These are phyloP conservation scores for Termitomyces sp. DNA, from an alignment of 768 basidiomycete genomes.

Conservation along the genomic window DNA sequence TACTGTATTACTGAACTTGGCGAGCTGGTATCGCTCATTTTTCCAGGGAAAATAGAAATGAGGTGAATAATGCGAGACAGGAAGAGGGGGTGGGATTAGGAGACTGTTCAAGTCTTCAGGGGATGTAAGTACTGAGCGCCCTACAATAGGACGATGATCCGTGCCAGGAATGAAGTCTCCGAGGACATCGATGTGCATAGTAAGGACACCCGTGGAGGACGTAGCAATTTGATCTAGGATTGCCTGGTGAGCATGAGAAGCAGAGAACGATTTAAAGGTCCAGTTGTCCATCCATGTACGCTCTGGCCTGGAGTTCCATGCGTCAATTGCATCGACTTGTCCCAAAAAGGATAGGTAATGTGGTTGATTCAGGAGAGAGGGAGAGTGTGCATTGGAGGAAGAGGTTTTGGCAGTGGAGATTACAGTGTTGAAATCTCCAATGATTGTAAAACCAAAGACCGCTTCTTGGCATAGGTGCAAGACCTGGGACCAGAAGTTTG, in stretches of 20 bases:
- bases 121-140: neutral
- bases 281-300: neutral
- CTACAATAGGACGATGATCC: neutral
- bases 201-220: neutral
- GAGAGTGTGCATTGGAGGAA: too few species aligned
- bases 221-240: neutral
- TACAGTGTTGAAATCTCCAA: neutral
- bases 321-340: neutral
- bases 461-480: neutral
- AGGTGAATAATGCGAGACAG: too few species aligned
- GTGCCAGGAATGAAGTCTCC: neutral
- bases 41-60: too few species aligned
- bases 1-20: too few species aligned
- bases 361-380: neutral
- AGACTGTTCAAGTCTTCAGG: neutral
- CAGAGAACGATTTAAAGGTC: neutral
- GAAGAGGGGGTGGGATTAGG: neutral
- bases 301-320: neutral
- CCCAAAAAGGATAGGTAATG: neutral
- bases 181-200: neutral
- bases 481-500: neutral
- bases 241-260: neutral
- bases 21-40: too few species aligned
- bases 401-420: too few species aligned
- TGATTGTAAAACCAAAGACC: neutral